phyloP scores from a whole-genome alignment of 2,329 filamentous ascomycete species.

The Fusarium foetens region DNA sequence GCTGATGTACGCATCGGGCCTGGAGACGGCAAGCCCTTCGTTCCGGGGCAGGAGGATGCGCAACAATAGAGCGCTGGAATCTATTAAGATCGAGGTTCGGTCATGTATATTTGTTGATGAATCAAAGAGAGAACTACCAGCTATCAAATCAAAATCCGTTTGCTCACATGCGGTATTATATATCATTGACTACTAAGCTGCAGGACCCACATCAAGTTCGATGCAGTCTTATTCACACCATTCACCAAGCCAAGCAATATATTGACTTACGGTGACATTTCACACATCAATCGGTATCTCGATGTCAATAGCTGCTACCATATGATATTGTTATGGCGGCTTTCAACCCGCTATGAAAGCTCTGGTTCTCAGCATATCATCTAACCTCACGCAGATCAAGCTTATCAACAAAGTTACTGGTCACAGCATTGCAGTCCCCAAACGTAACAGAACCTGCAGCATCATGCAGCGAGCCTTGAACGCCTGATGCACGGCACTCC shows the following conservation, averaged over 20 bases:
- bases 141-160: slow-evolving; percentile 25
- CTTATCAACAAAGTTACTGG: neutral
- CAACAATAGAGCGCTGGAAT: slow-evolving; percentile 48
- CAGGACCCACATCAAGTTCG: neutral
- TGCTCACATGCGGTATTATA: neutral
- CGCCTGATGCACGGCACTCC: slow-evolving; percentile 8
- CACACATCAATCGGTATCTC: neutral
- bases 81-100: slow-evolving; percentile 34
- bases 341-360: neutral
- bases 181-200: neutral
- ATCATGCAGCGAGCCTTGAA: slow-evolving; percentile 18
- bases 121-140: slow-evolving; percentile 42
- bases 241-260: neutral
- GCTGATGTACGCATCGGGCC: slow-evolving; percentile 62
- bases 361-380: neutral
- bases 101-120: slow-evolving; percentile 49
- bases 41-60: slow-evolving; percentile 48
- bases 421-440: neutral
- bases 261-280: neutral
- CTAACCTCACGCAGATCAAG: neutral
- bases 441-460: neutral
- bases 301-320: neutral
- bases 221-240: neutral
- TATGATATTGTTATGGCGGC: neutral
- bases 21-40: slow-evolving; percentile 57